Percentiles rank a stretch among this genome's conserved stretches.
Evolutionary conservation across 129 eudicot genomes (phyloP).

Genomic region (Flaveria bidentis): DNA sequence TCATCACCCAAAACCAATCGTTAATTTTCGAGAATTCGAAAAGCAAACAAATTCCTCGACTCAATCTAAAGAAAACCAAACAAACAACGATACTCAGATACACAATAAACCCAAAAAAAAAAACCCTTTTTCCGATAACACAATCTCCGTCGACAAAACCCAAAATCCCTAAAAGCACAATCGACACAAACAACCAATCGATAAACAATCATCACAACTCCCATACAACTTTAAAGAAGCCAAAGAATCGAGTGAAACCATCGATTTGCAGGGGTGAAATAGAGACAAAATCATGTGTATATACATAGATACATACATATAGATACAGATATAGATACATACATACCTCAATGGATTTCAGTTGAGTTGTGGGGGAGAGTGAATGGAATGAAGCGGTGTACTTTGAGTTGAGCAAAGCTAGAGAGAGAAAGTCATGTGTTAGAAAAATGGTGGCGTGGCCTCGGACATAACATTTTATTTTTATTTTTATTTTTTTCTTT

Average conservation of each 20-base stretch:
- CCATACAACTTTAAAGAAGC: too few relatives aligned
- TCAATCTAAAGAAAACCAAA: not conserved
- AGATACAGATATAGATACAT: too few relatives aligned
- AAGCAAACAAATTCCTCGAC: not conserved
- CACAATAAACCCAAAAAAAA: not conserved
- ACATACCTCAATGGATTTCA: conserved; percentile 28
- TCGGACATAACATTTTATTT: conserved; percentile 14
- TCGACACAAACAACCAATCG: conserved; percentile 6
- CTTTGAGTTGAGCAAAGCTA: conserved; percentile 39
- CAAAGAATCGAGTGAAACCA: not conserved
- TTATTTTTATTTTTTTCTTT: too few relatives aligned
- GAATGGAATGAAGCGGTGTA: conserved; percentile 30
- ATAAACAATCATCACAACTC: not conserved
- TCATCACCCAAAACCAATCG: conserved; percentile 8
- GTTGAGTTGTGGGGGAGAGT: conserved; percentile 32
- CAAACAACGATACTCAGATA: not conserved
- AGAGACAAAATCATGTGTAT: too few relatives aligned
- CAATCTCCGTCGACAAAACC: conserved; percentile 17
- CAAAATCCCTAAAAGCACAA: conserved; percentile 30
- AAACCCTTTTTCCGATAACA: not conserved
- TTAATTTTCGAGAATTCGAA: conserved; percentile 18
- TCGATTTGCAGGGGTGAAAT: not conserved
- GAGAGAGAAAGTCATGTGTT: conserved; percentile 32
- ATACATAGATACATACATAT: too few relatives aligned
- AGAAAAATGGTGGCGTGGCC: conserved; percentile 32